phyloP scores from a whole-genome alignment of 2,329 filamentous ascomycete genomes.

The Cladophialophora yegresii region DNA sequence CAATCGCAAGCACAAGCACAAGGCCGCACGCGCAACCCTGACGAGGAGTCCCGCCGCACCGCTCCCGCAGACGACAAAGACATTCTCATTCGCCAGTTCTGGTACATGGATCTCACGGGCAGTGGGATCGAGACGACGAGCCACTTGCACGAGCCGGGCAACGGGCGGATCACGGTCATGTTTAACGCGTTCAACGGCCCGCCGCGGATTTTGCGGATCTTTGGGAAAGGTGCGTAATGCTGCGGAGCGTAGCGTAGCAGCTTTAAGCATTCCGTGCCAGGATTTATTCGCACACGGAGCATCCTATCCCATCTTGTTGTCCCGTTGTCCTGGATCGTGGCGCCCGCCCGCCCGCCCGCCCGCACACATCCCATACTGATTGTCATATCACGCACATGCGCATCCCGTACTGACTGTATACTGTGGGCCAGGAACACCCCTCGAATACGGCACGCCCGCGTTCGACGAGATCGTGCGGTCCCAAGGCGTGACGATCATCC shows the following conservation, averaged over 20 bases:
- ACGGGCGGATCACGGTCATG: constrained; percentile 72
- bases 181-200: constrained; percentile 66
- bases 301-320: neutral
- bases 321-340: no score
- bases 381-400: no score
- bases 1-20: neutral
- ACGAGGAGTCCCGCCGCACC: neutral
- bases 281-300: no score
- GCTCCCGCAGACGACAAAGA: constrained; percentile 10
- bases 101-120: constrained; percentile 55
- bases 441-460: constrained; percentile 60
- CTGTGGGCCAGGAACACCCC: constrained; percentile 48
- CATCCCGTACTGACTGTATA: neutral
- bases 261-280: neutral
- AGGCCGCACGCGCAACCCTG: neutral
- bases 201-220: constrained; percentile 61
- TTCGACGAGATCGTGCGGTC: constrained; percentile 49
- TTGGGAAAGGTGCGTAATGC: constrained; percentile 35
- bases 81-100: constrained; percentile 33
- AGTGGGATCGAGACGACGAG: constrained; percentile 75
- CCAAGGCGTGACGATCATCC: constrained; percentile 40
- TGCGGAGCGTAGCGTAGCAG: no score
- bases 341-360: no score
- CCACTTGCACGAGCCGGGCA: constrained; percentile 67
- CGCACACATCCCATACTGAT: no score